These are phyloP conservation scores for Colletotrichum brevisporum DNA, from an alignment of 2,329 filamentous ascomycete genomes.

Conservation along the genomic window DNA sequence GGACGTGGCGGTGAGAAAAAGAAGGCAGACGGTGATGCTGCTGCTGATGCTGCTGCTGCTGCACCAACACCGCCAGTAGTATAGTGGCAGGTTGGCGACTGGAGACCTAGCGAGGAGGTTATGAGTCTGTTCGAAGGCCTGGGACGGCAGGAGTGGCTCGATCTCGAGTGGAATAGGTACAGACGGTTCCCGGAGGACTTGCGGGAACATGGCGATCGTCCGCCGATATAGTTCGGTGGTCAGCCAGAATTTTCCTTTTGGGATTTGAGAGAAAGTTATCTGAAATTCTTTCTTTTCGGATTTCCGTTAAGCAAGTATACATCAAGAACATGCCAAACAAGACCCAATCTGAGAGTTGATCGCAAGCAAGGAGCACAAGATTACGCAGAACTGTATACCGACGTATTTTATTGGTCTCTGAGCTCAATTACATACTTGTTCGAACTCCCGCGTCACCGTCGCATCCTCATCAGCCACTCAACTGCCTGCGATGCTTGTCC, in stretches of 20 bases:
- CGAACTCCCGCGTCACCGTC: too few relatives aligned
- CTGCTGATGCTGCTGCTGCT: conserved; percentile 13
- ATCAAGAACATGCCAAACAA: too few relatives aligned
- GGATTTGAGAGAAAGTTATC: background rate
- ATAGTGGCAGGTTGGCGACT: conserved; percentile 45
- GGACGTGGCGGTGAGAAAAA: conserved; percentile 27
- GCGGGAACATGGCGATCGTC: conserved; percentile 11
- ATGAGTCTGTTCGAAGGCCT: conserved; percentile 42
- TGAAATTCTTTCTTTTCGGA: background rate
- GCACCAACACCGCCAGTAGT: conserved; percentile 36
- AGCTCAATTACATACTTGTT: too few relatives aligned
- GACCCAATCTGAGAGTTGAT: too few relatives aligned
- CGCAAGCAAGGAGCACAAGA: too few relatives aligned
- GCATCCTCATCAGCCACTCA: too few relatives aligned
- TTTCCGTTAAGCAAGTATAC: too few relatives aligned
- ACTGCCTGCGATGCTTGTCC: too few relatives aligned
- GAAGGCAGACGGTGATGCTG: background rate
- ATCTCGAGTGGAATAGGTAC: conserved; percentile 38
- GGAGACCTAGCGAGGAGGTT: conserved; percentile 43
- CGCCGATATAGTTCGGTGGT: conserved; percentile 19
- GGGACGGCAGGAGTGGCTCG: conserved; percentile 43
- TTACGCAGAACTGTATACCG: too few relatives aligned
- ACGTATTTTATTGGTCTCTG: too few relatives aligned
- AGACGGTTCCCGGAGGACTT: conserved; percentile 25
- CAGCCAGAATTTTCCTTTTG: conserved; percentile 13